Evolutionary conservation across 306 rosid genomes (phyloP).

Genomic region (Malus sylvestris): DNA sequence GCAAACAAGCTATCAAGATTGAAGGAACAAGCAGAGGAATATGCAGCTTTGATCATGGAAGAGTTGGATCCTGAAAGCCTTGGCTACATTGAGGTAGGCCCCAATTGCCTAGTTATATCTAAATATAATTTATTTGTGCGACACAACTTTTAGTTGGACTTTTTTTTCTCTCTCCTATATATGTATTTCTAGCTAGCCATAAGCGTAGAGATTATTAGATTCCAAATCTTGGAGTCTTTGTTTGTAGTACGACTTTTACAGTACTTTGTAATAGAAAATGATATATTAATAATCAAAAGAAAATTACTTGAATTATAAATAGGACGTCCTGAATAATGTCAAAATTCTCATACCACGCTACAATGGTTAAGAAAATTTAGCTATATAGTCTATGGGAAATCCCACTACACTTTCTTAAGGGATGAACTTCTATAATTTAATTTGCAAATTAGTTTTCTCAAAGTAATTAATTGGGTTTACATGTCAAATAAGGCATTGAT

Average conservation of each 20-base stretch:
- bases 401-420: not conserved
- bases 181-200: not conserved
- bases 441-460: not conserved
- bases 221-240: not conserved
- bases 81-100: conserved; percentile 89
- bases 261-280: not conserved
- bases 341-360: too few species aligned
- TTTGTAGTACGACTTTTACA: not conserved
- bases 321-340: too few species aligned
- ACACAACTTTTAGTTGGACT: not conserved
- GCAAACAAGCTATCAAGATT: conserved; percentile 90
- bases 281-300: too few species aligned
- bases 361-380: too few species aligned
- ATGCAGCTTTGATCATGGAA: conserved; percentile 97
- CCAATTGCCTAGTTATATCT: not conserved
- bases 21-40: conserved; percentile 99
- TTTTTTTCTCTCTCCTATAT: not conserved
- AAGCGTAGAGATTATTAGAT: not conserved
- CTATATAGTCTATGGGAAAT: not conserved
- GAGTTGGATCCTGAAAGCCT: conserved; percentile 94
- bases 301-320: too few species aligned
- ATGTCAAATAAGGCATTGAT: conserved; percentile 7
- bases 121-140: too few species aligned
- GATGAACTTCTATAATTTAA: not conserved
- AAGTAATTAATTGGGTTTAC: not conserved